Evolutionary conservation across 2,329 filamentous ascomycete genomes (phyloP), one percentile per base, ranked within the genome.

Genomic region (Venturia effusa): DNA sequence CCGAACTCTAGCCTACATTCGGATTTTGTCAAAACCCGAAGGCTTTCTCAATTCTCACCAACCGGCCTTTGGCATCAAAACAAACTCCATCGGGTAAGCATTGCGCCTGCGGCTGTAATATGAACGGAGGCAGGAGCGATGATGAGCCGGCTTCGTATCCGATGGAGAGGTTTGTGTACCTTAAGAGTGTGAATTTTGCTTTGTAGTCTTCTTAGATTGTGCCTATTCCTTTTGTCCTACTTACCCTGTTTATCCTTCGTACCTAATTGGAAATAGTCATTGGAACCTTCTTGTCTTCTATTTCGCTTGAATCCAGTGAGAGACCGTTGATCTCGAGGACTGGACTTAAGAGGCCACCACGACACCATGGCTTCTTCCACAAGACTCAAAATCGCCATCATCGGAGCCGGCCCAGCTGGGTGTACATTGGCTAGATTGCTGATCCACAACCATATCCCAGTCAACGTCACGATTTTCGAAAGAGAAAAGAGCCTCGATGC

Each of bases 351-450:
- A 7, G 41, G 19, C 2, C 22, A 48, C 43, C 5, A 48, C n/a
- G 43, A 10, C 6, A 48, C n/a, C 34, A 57, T 57, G 32, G 13
- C 24, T 6, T 60, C 55, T 2, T 8, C 19, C n/a, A 24, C 37
- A 17, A 41, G 24, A 43, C 48, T 55, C 60, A 63, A 67, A 59
- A 70, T 73, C 60, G 71, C 71, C n/a, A 73, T 74, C 45, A 65
- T 74, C 11, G 72, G 72, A 57, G 71, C 69, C 15, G 72, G 72
- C 6, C 72, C 72, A 24, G 66, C 65, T 17, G 72, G 72, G 34
- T 69, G 73, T 19, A 66, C 67, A 7, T 69, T 74, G 15, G 72
- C 67, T 37, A 67, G 71, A 30, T 64, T 74, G 1, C 67, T 74
- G 6, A 69, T 73, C 54, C 63, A 66, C 32, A 37, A 32, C 32